Conservation (phyloP, 2,329 filamentous ascomycete species). For the Chaetothyriales sp. region DNA sequence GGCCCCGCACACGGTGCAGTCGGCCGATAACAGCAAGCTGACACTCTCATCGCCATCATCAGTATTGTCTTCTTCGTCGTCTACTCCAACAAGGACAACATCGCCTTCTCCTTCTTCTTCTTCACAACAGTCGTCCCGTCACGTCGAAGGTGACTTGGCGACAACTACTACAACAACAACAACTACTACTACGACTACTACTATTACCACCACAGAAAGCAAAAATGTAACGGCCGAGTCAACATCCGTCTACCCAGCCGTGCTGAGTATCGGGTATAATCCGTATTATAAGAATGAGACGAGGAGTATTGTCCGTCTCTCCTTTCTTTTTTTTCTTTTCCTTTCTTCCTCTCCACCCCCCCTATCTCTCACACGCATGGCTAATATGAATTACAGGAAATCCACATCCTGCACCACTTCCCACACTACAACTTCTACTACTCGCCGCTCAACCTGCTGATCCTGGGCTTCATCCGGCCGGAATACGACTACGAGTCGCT, state of each 20-base stretch:
- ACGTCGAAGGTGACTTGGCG: too few relatives aligned
- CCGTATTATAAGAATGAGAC: conserved; percentile 93
- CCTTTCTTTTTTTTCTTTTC: conserved; percentile 12
- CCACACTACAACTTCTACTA: conserved; percentile 66
- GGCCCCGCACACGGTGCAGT: conserved; percentile 20
- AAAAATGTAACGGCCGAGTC: neutral
- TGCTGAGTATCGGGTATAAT: conserved; percentile 93
- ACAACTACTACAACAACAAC: neutral
- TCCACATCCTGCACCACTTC: conserved; percentile 56
- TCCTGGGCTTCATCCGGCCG: conserved; percentile 76
- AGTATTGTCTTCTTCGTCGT: conserved; percentile 6
- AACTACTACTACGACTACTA: too few relatives aligned
- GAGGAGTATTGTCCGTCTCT: conserved; percentile 39
- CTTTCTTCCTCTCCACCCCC: neutral
- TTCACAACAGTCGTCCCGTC: too few relatives aligned
- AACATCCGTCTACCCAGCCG: conserved; percentile 56
- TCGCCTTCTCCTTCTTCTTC: too few relatives aligned
- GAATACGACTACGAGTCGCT: conserved; percentile 78
- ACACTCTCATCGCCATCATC: conserved; percentile 17
- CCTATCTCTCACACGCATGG: neutral
- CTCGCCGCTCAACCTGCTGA: conserved; percentile 60
- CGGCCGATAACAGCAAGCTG: conserved; percentile 3
- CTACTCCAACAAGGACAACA: conserved; percentile 5
- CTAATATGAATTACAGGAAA: conserved; percentile 38
- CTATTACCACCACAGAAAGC: too few relatives aligned